Base-by-base conservation (phyloP, 2,329 filamentous ascomycete genomes). In the Hymenoscyphus fraxineus region DNA sequence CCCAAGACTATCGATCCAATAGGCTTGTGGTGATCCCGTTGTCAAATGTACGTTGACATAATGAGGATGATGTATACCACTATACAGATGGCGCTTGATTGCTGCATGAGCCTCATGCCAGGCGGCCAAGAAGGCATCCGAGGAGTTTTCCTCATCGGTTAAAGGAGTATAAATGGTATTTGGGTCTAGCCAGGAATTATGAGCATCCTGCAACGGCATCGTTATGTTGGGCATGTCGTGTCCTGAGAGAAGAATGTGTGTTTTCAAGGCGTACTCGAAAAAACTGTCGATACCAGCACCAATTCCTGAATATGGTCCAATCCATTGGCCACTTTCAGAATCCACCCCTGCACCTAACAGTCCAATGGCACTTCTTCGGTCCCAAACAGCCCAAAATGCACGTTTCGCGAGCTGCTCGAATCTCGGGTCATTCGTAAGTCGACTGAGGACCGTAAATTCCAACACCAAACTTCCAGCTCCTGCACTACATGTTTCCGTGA, bases 331-430 rank as follows among this genome's bases (percentile, higher is more conserved):
- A 35, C 87, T 90, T 74, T 98, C 94, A 1, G 93, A 92, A 78
- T 97, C 94, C 66, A 99, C 93, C 2, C 93, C 94, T 64, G 92
- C 90, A 7, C 94, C 95, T 67, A 99, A 89, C 31, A 99, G 82
- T 3, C 92, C 92, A 71, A 97, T 92, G 51, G 88, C 85, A 75
- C 92, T 97, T 68, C 93, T 86, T 63, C 91, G 84, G 55, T 88
- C 82, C 95, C 95, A 99, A n/a, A 99, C 92, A 31, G 93, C 90
- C 93, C 94, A 97, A 73, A 99, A 99, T 0, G 95, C 94, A 64
- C 91, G 83, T 77, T 98, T 98, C 0, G 92, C 94, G 16, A 91
- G 83, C 73, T 90, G 87, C 76, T 99, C 95, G 72, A 96, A 99
- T n/a, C 91, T 86, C 10, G 83, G 80, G 74, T 98, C 92, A 12